Evolutionary conservation across 2,329 filamentous ascomycete species (phyloP).

Genomic region (Claviceps capensis): DNA sequence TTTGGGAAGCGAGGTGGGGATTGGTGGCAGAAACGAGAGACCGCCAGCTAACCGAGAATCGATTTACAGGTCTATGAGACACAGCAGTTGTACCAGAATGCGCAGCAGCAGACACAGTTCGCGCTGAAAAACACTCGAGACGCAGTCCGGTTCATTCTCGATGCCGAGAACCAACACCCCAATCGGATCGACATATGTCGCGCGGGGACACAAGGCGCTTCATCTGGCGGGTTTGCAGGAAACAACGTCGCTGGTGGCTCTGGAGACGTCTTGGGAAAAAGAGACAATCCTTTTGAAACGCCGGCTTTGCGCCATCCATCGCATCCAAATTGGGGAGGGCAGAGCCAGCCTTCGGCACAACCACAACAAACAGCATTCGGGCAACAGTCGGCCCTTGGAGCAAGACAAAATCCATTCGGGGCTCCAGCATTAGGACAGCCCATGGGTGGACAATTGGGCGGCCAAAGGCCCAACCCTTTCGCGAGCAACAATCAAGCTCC

Average conservation of each 20-base stretch:
- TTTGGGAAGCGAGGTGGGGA: background rate
- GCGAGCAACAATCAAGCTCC: constrained; percentile 5
- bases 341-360: constrained; percentile 19
- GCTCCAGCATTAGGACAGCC: constrained; percentile 22
- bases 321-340: constrained; percentile 14
- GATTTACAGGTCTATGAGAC: constrained; percentile 44
- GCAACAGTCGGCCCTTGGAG: constrained; percentile 23
- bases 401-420: constrained; percentile 22
- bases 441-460: constrained; percentile 18
- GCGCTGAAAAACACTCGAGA: constrained; percentile 55
- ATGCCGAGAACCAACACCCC: constrained; percentile 55
- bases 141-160: constrained; percentile 56
- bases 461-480: constrained; percentile 26
- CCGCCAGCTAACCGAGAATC: background rate
- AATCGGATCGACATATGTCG: constrained; percentile 56
- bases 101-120: constrained; percentile 58
- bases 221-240: constrained; percentile 29
- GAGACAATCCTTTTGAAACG: constrained; percentile 22
- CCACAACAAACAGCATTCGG: constrained; percentile 22
- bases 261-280: constrained; percentile 19
- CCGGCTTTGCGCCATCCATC: constrained; percentile 23
- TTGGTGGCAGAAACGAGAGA: background rate
- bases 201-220: constrained; percentile 28
- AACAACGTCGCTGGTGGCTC: constrained; percentile 27
- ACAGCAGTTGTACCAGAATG: constrained; percentile 46